Percentiles rank a stretch among this genome's conserved stretches.
phyloP scores from a whole-genome alignment of 2,329 filamentous ascomycete species.

The Cryphonectria naterciae region DNA sequence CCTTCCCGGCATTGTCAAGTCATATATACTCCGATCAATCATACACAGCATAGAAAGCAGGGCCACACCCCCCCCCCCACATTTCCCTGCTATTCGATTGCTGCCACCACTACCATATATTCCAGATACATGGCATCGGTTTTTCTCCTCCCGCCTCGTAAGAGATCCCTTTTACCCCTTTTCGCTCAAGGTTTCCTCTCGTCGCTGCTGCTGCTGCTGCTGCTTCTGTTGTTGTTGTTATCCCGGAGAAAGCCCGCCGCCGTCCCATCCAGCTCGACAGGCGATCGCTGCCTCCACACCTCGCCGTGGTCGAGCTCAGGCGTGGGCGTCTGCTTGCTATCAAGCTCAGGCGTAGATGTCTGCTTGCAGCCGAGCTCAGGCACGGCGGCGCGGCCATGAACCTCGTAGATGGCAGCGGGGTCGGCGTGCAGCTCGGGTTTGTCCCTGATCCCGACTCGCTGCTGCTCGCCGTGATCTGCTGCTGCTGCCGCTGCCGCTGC shows the following conservation, averaged over 20 bases:
- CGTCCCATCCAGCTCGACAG: not conserved
- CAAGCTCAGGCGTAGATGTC: not conserved
- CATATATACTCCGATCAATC: too few relatives aligned
- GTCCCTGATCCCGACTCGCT: not conserved
- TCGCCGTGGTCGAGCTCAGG: not conserved
- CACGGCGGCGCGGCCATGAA: not conserved
- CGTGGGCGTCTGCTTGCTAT: not conserved
- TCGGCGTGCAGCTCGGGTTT: not conserved
- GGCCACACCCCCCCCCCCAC: too few relatives aligned
- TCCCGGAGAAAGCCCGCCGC: not conserved
- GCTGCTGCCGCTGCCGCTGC: not conserved
- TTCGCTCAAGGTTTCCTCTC: too few relatives aligned
- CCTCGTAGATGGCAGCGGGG: not conserved
- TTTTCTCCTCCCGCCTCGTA: too few relatives aligned
- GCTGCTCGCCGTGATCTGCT: not conserved
- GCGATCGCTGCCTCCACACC: not conserved
- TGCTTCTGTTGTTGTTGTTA: too few relatives aligned
- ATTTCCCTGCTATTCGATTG: too few relatives aligned
- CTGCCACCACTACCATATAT: too few relatives aligned
- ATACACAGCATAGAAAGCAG: too few relatives aligned
- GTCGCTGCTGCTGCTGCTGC: too few relatives aligned
- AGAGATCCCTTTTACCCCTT: too few relatives aligned
- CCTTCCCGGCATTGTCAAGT: too few relatives aligned
- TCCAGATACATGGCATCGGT: too few relatives aligned
- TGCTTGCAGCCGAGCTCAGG: not conserved